phyloP scores from a whole-genome alignment of 106 monocot genomes.

The Dactylorhiza incarnata region DNA sequence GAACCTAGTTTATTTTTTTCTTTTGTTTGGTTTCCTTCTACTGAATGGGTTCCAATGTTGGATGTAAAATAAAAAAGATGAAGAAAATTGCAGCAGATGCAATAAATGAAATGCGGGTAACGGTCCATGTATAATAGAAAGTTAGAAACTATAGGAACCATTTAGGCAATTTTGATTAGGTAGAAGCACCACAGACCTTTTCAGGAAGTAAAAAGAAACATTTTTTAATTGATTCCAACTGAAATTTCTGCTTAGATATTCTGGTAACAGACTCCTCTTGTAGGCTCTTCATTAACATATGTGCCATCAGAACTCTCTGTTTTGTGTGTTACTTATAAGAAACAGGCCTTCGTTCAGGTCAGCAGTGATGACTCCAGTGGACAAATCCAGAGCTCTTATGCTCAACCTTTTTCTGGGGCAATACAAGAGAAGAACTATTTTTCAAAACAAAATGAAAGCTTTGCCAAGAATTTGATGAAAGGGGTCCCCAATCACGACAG shows the following conservation, averaged over 20 bases:
- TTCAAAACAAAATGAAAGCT: constrained; percentile 5
- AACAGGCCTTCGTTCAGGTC: constrained; percentile 52
- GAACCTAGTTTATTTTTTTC: too few species aligned
- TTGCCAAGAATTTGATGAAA: neutral
- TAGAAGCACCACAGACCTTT: constrained; percentile 44
- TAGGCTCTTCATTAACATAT: constrained; percentile 9
- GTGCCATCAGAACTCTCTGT: constrained; percentile 13
- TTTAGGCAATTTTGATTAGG: neutral
- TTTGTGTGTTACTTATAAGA: constrained; percentile 14
- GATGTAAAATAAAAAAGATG: neutral
- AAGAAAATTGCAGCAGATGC: neutral
- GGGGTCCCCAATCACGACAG: neutral
- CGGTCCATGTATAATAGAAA: neutral
- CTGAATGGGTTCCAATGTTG: neutral
- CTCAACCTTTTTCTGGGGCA: constrained; percentile 48
- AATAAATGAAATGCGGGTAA: neutral
- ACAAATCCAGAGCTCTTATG: constrained; percentile 49
- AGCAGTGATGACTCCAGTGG: constrained; percentile 43
- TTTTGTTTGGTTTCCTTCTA: too few species aligned
- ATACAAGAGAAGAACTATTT: constrained; percentile 6
- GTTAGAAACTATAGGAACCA: neutral
- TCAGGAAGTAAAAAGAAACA: constrained; percentile 47
- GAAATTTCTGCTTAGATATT: constrained; percentile 25
- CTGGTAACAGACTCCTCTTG: constrained; percentile 5
- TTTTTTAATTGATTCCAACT: constrained; percentile 38